Percentiles rank a stretch among this genome's conserved stretches.
phyloP scores from a whole-genome alignment of 306 rosid genomes.

The Glycine latifolia region DNA sequence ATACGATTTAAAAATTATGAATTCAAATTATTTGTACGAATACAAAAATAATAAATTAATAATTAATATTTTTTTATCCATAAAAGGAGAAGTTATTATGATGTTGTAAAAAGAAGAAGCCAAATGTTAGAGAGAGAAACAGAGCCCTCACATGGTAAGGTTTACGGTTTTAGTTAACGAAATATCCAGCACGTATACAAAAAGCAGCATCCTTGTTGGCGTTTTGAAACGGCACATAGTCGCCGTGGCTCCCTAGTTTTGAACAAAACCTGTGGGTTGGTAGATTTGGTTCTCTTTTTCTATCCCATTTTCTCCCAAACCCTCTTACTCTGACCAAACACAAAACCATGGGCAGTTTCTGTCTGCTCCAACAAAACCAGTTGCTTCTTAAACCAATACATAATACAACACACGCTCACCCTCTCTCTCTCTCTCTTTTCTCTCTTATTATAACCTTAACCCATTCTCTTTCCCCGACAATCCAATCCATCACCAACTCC shows the following conservation, averaged over 20 bases:
- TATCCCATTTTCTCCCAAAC: conserved; percentile 16
- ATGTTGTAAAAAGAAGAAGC: too few species aligned
- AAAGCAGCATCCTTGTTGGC: conserved; percentile 19
- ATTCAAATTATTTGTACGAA: too few species aligned
- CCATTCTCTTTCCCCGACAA: conserved; percentile 8
- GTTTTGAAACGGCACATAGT: not conserved
- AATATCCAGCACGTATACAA: too few species aligned
- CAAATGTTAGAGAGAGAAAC: too few species aligned
- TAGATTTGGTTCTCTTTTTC: too few species aligned
- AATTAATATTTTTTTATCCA: too few species aligned
- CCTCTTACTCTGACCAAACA: not conserved
- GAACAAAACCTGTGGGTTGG: conserved; percentile 55
- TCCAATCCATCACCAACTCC: conserved; percentile 26
- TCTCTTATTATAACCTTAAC: conserved; percentile 40
- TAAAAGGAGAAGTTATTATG: too few species aligned
- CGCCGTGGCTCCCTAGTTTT: conserved; percentile 47
- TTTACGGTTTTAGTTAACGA: too few species aligned
- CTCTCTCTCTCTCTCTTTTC: not conserved
- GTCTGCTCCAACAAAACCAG: conserved; percentile 66
- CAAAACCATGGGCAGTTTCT: conserved; percentile 90
- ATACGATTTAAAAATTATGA: too few species aligned
- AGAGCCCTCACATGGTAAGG: too few species aligned
- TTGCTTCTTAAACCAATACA: conserved; percentile 45
- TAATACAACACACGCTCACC: not conserved
- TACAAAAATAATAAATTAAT: too few species aligned